Evolutionary conservation across 441 rosid genomes (phyloP).

Genomic region (Erodium trifolium): DNA sequence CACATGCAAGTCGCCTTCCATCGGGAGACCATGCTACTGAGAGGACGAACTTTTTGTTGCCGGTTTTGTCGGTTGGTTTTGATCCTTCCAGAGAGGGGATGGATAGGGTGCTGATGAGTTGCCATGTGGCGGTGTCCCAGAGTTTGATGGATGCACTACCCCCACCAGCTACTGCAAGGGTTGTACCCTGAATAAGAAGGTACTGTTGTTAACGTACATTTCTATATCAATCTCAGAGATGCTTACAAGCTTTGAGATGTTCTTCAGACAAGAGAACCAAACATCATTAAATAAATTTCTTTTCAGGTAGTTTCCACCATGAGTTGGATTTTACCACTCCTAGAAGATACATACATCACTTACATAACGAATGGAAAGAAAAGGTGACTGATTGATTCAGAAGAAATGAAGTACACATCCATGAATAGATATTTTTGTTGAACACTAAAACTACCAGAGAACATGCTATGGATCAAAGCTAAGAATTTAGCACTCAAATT

Average conservation of each 20-base stretch:
- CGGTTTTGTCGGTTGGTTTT: constrained; percentile 73
- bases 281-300: neutral
- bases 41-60: constrained; percentile 83
- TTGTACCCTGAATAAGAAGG: constrained; percentile 50
- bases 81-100: constrained; percentile 81
- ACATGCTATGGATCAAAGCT: neutral
- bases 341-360: neutral
- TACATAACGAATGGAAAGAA: neutral
- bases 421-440: neutral
- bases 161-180: constrained; percentile 95
- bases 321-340: neutral
- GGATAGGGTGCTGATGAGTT: constrained; percentile 49
- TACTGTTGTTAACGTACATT: constrained; percentile 10
- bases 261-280: too few species aligned
- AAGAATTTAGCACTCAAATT: neutral
- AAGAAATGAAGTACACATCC: neutral
- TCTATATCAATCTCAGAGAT: neutral
- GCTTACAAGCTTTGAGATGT: too few species aligned
- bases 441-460: neutral
- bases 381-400: neutral
- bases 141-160: constrained; percentile 91
- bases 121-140: constrained; percentile 97
- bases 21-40: constrained; percentile 92
- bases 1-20: constrained; percentile 81
- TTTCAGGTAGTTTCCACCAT: neutral